Evolutionary conservation across 2,329 filamentous ascomycete species (phyloP).

Genomic region (Trichoderma koningiopsis): DNA sequence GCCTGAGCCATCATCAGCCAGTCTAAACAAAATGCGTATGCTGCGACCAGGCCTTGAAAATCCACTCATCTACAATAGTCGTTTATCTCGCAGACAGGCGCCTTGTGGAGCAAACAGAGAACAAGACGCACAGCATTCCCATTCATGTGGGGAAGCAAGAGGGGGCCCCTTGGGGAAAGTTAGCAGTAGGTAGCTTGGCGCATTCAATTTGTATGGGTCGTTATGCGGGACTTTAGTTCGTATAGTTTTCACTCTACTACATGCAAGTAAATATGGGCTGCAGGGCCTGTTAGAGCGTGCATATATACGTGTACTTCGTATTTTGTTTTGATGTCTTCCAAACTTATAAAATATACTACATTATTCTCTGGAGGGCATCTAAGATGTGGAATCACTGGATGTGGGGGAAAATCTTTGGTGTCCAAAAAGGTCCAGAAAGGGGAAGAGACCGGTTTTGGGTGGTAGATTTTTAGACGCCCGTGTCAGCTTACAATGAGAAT

Average conservation of each 20-base stretch:
- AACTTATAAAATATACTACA: background rate
- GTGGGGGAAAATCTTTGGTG: background rate
- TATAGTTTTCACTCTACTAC: background rate
- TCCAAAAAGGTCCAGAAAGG: background rate
- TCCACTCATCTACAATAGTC: background rate
- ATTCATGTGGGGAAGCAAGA: slow-evolving; percentile 7
- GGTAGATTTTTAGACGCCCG: background rate
- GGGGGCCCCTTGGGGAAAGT: background rate
- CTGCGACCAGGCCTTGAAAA: background rate
- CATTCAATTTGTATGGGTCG: background rate
- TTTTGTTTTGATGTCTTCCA: background rate
- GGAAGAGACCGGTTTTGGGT: background rate
- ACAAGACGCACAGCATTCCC: slow-evolving; percentile 9
- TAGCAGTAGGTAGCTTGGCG: background rate
- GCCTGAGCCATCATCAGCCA: no score
- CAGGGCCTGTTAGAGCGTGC: background rate
- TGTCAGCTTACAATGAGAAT: background rate
- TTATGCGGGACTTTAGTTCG: background rate
- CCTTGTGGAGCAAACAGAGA: slow-evolving; percentile 14
- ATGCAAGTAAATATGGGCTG: background rate
- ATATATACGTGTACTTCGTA: background rate
- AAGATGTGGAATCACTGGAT: background rate
- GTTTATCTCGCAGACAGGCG: background rate
- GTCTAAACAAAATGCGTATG: background rate
- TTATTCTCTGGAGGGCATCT: background rate